phyloP scores from a whole-genome alignment of 257 asterid genomes.

The Thymus mandschuricus region DNA sequence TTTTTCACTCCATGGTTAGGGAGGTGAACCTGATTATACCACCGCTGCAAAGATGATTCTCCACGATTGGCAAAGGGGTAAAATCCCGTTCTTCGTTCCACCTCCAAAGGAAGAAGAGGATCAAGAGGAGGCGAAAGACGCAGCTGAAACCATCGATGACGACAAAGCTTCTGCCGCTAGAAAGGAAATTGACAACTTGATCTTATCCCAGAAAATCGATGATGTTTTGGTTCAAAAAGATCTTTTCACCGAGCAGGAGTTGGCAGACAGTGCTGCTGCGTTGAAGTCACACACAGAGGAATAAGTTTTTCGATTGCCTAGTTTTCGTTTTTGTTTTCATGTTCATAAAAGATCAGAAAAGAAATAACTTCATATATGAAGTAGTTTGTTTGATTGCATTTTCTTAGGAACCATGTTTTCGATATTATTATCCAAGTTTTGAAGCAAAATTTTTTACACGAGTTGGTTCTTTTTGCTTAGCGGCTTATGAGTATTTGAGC shows the following conservation, averaged over 20 bases:
- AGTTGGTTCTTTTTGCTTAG: no score
- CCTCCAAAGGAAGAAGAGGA: slow-evolving; percentile 65
- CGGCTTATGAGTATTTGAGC: no score
- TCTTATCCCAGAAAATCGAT: slow-evolving; percentile 67
- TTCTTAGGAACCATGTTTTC: no score
- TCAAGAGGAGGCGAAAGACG: slow-evolving; percentile 41
- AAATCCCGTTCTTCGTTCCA: slow-evolving; percentile 79
- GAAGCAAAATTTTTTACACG: no score
- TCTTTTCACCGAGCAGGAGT: slow-evolving; percentile 64
- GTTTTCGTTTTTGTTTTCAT: not conserved
- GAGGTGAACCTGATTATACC: slow-evolving; percentile 92
- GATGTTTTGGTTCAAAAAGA: slow-evolving; percentile 73
- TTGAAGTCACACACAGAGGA: slow-evolving; percentile 1
- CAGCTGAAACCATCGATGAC: slow-evolving; percentile 42
- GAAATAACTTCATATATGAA: not conserved
- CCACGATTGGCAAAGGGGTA: slow-evolving; percentile 96
- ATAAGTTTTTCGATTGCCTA: not conserved
- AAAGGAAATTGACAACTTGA: slow-evolving; percentile 63
- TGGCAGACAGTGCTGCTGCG: slow-evolving; percentile 44
- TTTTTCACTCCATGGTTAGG: slow-evolving; percentile 45
- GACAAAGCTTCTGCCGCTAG: slow-evolving; percentile 45
- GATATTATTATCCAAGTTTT: no score
- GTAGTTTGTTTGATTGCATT: not conserved
- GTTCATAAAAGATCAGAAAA: not conserved
- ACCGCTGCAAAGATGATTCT: slow-evolving; percentile 93